Percentiles rank a stretch among this genome's conserved stretches.
Evolutionary conservation across 2,329 filamentous ascomycete species (phyloP).

Genomic region (Penicillium psychrosexuale): DNA sequence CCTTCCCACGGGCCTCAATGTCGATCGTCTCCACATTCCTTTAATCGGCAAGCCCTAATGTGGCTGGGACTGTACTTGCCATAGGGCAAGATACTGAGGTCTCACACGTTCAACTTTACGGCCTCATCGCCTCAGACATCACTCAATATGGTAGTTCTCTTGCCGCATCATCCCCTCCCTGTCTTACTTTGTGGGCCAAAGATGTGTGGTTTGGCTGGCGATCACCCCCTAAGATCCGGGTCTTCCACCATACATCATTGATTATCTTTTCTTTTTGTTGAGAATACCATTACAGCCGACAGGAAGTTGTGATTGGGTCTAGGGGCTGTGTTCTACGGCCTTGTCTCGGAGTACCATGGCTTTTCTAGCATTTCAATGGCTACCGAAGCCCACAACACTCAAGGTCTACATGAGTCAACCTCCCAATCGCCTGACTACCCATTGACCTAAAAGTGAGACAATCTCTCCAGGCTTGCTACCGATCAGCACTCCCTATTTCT

Average conservation of each 20-base stretch:
- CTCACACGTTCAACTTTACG: slow-evolving; percentile 1
- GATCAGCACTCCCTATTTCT: not conserved
- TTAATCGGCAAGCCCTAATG: slow-evolving; percentile 5
- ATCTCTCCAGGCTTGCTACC: not conserved
- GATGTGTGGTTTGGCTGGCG: not conserved
- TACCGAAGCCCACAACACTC: not conserved
- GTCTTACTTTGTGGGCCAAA: not conserved
- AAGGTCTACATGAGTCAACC: not conserved
- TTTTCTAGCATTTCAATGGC: not conserved
- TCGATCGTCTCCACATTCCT: slow-evolving; percentile 12
- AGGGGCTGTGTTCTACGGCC: not conserved
- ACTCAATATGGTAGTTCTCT: not conserved
- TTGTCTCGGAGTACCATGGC: too few species aligned
- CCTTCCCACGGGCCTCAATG: slow-evolving; percentile 14
- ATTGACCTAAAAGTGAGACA: slow-evolving; percentile 1
- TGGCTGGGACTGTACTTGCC: slow-evolving; percentile 19
- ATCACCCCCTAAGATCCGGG: not conserved
- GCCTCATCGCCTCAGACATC: slow-evolving; percentile 2
- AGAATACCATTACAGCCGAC: not conserved
- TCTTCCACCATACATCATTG: not conserved
- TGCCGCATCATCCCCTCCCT: not conserved
- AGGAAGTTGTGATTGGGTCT: too few species aligned
- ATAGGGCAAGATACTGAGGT: not conserved
- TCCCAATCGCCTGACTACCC: not conserved
- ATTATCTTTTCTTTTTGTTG: not conserved